Evolutionary conservation across 352 stramenopile genomes (phyloP), one percentile per base, ranked within the genome.

Genomic region (Pythium apleroticum): DNA sequence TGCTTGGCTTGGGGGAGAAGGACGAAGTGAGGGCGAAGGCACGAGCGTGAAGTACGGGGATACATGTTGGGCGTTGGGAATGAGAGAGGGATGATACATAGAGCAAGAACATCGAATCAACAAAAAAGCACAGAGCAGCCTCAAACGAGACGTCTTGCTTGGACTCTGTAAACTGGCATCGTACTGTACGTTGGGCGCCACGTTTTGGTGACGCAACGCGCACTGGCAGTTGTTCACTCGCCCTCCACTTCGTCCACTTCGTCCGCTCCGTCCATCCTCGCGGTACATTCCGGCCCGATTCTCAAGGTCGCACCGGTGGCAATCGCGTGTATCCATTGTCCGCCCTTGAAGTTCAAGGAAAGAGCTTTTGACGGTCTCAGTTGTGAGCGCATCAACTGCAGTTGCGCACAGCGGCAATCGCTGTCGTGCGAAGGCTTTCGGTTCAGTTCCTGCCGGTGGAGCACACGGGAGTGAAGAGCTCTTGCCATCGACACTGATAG

Each of bases 31-130:
- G 4, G 30, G 30, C 10, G 30, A 35, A 35, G 3, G 33, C 12
- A 50, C 19, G 43, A 50, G n/a, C 43, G 43, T 50, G 43, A 50
- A 50, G 43, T 27, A 25, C 43, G n/a, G 43, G 43, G n/a, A n/a
- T 50, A 50, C 43, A 50, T 50, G 43, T 50, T 27, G 43, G 19
- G 43, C 43, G 20, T 50, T 27, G 27, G 43, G 43, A 50, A 22
- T 4, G 39, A 48, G 19, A 48, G 39, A 48, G 3, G 14, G 39
- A 48, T 20, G 17, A 50, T 50, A 50, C 43, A 50, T 50, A 50
- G 43, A 50, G 43, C 43, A 50, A 25, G n/a, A 50, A 50, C 6
- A 27, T 28, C n/a, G 17, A 27, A 22, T 9, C 5, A 28, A 27
- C n/a, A 8, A 27, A 50, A 50, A 48, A 19, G 19, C 39, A 48